These are phyloP conservation scores for Pichia sp. DNA, from an alignment of 1,139 yeast species.

Conservation along the genomic window DNA sequence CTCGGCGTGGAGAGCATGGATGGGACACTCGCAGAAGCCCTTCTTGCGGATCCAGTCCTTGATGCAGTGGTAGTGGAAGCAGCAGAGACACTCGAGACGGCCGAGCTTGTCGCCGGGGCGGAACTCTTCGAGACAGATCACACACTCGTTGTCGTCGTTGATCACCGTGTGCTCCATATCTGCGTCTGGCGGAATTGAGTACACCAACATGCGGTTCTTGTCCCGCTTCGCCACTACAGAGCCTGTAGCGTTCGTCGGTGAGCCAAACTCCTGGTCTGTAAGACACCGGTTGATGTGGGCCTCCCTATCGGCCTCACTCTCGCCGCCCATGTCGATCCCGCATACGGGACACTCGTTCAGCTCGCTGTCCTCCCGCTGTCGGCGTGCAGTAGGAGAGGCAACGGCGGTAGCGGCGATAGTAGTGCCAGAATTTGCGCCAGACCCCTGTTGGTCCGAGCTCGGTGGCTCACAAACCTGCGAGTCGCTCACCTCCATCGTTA, in stretches of 20 bases:
- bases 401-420: no score
- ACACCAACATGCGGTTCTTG: conserved; percentile 81
- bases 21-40: conserved; percentile 84
- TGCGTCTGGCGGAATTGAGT: conserved; percentile 49
- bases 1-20: conserved; percentile 49
- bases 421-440: no score
- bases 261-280: conserved; percentile 60
- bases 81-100: conserved; percentile 87
- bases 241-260: conserved; percentile 41
- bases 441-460: no score
- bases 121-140: conserved; percentile 87
- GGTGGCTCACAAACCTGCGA: conserved; percentile 13
- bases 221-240: conserved; percentile 31
- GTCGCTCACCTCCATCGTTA: conserved; percentile 13
- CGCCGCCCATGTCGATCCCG: conserved; percentile 36
- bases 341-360: conserved; percentile 57
- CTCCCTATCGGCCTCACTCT: conserved; percentile 49
- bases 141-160: conserved; percentile 66
- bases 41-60: conserved; percentile 85
- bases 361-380: conserved; percentile 23
- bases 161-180: conserved; percentile 13
- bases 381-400: no score
- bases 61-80: conserved; percentile 87
- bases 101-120: conserved; percentile 86
- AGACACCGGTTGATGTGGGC: conserved; percentile 70